Percentiles rank a stretch among this genome's conserved stretches.
Evolutionary conservation across 1,284 basidiomycete species (phyloP).

Genomic region (Agroathelia rolfsii): DNA sequence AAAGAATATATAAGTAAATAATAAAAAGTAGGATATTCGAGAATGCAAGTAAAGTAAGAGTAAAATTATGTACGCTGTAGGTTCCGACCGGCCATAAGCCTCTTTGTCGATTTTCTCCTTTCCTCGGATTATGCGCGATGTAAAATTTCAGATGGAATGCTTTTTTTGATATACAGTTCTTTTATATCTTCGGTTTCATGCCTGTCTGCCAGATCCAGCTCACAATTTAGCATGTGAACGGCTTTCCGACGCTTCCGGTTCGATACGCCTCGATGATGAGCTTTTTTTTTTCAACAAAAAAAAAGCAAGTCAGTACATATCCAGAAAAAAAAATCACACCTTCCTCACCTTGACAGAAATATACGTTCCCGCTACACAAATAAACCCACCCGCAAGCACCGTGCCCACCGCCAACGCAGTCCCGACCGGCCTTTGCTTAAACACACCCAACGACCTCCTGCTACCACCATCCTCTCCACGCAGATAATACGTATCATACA

Average conservation of each 20-base stretch:
- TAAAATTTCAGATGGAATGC: too few species aligned
- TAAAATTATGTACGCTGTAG: too few species aligned
- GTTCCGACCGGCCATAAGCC: too few species aligned
- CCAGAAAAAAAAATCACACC: constrained; percentile 4
- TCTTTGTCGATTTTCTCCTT: too few species aligned
- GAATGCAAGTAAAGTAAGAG: too few species aligned
- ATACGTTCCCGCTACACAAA: constrained; percentile 44
- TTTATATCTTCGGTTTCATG: too few species aligned
- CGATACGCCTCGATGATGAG: constrained; percentile 39
- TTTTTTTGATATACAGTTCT: too few species aligned
- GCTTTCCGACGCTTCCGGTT: constrained; percentile 33
- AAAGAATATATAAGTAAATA: too few species aligned
- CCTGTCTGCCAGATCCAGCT: too few species aligned
- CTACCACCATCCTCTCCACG: constrained; percentile 29
- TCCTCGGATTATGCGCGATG: too few species aligned
- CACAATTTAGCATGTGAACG: constrained; percentile 36
- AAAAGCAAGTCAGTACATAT: constrained; percentile 3
- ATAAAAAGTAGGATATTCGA: too few species aligned
- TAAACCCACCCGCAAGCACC: constrained; percentile 39
- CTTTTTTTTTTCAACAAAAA: constrained; percentile 19
- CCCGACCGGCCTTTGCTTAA: constrained; percentile 23
- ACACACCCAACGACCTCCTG: too few species aligned
- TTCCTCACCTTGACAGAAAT: constrained; percentile 36
- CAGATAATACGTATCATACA: constrained; percentile 38
- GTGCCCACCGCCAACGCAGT: constrained; percentile 31